Evolutionary conservation across 176 grass and related monocot species (phyloP).

Genomic region (Miscanthus lutarioriparius): DNA sequence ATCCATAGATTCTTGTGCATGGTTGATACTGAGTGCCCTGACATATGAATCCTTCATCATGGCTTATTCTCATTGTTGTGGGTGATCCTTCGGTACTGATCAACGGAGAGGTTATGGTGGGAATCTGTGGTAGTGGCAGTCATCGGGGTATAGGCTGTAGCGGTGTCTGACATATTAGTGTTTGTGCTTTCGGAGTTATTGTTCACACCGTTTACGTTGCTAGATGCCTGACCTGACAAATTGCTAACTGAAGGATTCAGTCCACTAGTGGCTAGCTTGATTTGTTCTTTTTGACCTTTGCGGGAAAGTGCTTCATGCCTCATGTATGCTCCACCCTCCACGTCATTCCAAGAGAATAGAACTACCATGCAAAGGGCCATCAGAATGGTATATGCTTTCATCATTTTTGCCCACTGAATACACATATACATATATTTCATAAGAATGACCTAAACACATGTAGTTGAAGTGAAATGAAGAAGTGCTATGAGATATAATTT

Average conservation of each 20-base stretch:
- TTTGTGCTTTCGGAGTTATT: conserved; percentile 18
- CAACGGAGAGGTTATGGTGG: conserved; percentile 38
- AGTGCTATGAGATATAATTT: neutral
- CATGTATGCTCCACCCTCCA: neutral
- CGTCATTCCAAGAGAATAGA: conserved; percentile 1
- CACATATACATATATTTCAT: neutral
- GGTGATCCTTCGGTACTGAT: conserved; percentile 11
- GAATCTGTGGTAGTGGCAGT: conserved; percentile 33
- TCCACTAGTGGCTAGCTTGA: neutral
- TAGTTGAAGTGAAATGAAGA: neutral
- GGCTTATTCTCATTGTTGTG: conserved; percentile 23
- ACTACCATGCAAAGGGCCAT: conserved; percentile 1
- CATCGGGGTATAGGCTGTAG: neutral
- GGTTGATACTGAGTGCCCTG: neutral
- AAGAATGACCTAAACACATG: neutral
- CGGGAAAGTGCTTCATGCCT: neutral
- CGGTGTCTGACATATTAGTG: neutral
- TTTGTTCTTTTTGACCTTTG: conserved; percentile 33
- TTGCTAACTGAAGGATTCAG: neutral
- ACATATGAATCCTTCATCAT: neutral
- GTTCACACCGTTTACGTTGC: neutral
- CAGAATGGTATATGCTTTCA: neutral
- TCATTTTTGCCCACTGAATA: conserved; percentile 2
- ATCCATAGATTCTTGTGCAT: neutral
- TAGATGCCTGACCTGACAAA: neutral